A percentile compares a stretch with the other conserved stretches of the same genome.
Conservation (phyloP, 108 stramenopile genomes). For the Parmales sp. region DNA sequence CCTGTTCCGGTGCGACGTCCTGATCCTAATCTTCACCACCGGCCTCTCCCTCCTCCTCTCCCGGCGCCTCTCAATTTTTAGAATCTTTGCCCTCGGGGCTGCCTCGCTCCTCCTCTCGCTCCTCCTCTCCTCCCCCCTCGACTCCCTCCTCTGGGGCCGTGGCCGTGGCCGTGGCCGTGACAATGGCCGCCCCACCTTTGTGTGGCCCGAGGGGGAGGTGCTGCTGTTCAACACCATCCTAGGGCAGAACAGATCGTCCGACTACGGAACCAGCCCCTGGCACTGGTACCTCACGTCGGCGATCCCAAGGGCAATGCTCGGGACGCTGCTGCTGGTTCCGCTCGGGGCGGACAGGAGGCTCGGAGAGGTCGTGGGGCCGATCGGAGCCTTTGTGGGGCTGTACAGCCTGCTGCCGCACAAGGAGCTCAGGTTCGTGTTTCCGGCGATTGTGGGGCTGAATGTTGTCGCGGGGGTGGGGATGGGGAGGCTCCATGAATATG, state of each 20-base stretch:
- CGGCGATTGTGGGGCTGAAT: slow-evolving; percentile 74
- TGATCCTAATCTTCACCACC: slow-evolving; percentile 68
- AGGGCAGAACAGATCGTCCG: slow-evolving; percentile 60
- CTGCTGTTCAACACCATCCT: slow-evolving; percentile 90
- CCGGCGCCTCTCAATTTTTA: slow-evolving; percentile 35
- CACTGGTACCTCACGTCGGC: slow-evolving; percentile 84
- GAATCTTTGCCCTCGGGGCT: slow-evolving; percentile 55
- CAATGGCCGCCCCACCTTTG: slow-evolving; percentile 25
- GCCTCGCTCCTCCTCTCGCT: slow-evolving; percentile 46
- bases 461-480: slow-evolving; percentile 63
- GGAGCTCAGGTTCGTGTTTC: slow-evolving; percentile 89
- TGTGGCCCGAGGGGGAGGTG: slow-evolving; percentile 98
- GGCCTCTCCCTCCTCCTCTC: slow-evolving; percentile 44
- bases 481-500: slow-evolving; percentile 36
- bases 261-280: slow-evolving; percentile 87
- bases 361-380: slow-evolving; percentile 44
- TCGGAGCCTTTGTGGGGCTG: slow-evolving; percentile 55
- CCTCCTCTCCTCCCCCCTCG: slow-evolving; percentile 64
- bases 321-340: slow-evolving; percentile 7
- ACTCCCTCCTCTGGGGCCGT: slow-evolving; percentile 75
- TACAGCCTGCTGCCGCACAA: slow-evolving; percentile 88
- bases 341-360: slow-evolving; percentile 48
- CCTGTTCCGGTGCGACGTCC: slow-evolving; percentile 86
- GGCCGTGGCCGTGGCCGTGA: not conserved
- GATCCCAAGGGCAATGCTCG: slow-evolving; percentile 64